Evolutionary conservation across 176 grass and related monocot species (phyloP).

Genomic region (Pharus latifolius): DNA sequence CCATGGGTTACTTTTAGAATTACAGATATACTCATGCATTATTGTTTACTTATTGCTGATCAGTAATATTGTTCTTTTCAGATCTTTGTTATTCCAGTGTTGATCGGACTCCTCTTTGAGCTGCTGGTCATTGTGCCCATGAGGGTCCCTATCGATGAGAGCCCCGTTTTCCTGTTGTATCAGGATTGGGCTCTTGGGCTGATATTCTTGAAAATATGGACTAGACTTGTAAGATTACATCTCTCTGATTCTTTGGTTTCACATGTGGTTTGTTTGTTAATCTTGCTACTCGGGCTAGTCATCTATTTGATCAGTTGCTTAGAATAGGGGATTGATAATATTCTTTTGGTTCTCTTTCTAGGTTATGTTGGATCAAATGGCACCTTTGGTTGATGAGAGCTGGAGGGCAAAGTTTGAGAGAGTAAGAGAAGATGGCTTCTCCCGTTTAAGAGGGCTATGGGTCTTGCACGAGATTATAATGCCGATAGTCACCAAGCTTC

Average conservation of each 20-base stretch:
- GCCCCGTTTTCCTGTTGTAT: constrained; percentile 87
- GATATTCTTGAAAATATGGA: constrained; percentile 99
- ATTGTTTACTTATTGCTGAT: constrained; percentile 10
- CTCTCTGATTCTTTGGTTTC: neutral
- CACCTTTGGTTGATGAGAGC: constrained; percentile 79
- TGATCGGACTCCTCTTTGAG: constrained; percentile 96
- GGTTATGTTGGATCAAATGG: constrained; percentile 98
- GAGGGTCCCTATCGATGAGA: constrained; percentile 96
- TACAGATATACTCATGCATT: neutral
- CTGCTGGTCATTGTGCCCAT: constrained; percentile 92
- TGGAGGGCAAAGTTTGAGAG: constrained; percentile 93
- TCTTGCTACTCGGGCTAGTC: neutral
- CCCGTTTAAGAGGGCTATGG: constrained; percentile 77
- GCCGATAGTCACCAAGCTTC: constrained; percentile 76
- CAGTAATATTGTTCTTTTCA: constrained; percentile 16
- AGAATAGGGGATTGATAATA: neutral
- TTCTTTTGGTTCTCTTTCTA: constrained; percentile 10
- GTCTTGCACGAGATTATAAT: constrained; percentile 82
- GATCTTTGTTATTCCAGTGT: constrained; percentile 86
- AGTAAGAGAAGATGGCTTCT: constrained; percentile 93
- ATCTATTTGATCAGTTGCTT: neutral
- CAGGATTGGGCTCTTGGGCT: constrained; percentile 97
- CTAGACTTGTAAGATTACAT: constrained; percentile 57
- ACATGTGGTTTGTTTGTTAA: neutral
- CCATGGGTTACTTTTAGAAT: neutral